Base-by-base conservation (phyloP, 2,329 filamentous ascomycete species). In the Orbilia quercus region DNA sequence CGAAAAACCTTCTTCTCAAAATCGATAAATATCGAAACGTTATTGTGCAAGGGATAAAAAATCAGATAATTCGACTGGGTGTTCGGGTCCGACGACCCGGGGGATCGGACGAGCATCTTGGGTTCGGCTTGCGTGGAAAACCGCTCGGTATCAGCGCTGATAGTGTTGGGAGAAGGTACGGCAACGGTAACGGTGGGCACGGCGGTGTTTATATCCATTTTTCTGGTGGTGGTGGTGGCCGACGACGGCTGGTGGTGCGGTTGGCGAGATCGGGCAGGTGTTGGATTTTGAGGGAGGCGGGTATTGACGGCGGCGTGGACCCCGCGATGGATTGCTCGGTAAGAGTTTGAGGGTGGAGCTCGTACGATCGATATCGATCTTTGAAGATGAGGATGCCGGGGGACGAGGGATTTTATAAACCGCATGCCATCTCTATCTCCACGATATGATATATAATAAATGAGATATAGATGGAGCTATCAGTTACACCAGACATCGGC, bases 21-120 rank as follows among this genome's bases (percentile, higher is more conserved):
- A 78, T 96, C 88, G 77, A 98, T 89, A 77, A 88, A 87, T 79
- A 97, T 87, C 80, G 90, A 88, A 67, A 91, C 90, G 18, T 87
- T 89, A 18, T 92, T 95, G 82, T 97, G 92, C 80, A 86, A 88
- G 16, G 91, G 96, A 74, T 87, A 84, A 88, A 92, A 97, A 64
- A 90, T 88, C 81, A 91, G 88, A 82, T 97, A 97, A 83, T 98
- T 98, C 79, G 91, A 90, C 70, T 95, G 83, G 23, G 95, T 97
- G 81, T 92, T 96, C 59, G 92, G 92, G 82, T 98, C 94, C 40
- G 58, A 25, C 34, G 67, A 72, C 25, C 67, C 67, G 59, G 58
- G 51, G 22, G 58, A 50, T 42, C 25, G 51, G 58, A 72, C 59
- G 38, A 72, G 67, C 67, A 72, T 72, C 40, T 72, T 72, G 20